These are phyloP conservation scores for Phytophthora macrochlamydospora DNA, from an alignment of 352 stramenopile species.

Conservation along the genomic window DNA sequence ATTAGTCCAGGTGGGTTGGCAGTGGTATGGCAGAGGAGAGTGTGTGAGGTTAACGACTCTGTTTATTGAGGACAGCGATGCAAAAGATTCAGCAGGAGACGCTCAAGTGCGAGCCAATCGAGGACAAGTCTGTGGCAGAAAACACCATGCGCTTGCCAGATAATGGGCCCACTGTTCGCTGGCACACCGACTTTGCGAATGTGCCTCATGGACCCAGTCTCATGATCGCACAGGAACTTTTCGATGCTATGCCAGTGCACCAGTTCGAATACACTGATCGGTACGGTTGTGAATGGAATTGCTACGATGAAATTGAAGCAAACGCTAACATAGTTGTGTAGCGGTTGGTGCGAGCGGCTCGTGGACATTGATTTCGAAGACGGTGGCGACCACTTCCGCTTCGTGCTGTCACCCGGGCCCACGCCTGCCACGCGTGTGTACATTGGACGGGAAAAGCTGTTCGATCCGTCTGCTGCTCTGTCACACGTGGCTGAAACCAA, in stretches of 20 bases:
- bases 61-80: constrained; percentile 48
- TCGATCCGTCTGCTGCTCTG: constrained; percentile 53
- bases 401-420: constrained; percentile 92
- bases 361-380: constrained; percentile 91
- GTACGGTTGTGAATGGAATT: constrained; percentile 31
- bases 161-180: constrained; percentile 64
- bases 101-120: constrained; percentile 57
- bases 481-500: constrained; percentile 30
- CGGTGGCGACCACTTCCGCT: constrained; percentile 88
- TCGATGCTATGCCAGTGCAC: constrained; percentile 95
- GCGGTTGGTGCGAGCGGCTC: constrained; percentile 94
- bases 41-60: no score
- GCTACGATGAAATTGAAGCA: neutral
- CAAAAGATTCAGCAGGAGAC: constrained; percentile 90
- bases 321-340: constrained; percentile 22
- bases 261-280: constrained; percentile 94
- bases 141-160: constrained; percentile 60
- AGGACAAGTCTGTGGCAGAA: constrained; percentile 27
- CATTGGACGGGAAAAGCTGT: constrained; percentile 83
- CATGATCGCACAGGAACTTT: constrained; percentile 94
- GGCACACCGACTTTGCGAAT: constrained; percentile 88
- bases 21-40: neutral
- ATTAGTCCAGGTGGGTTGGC: constrained; percentile 62
- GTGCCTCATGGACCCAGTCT: constrained; percentile 84
- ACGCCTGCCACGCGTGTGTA: constrained; percentile 92